Conservation (phyloP, 2,329 filamentous ascomycete genomes). For the Diplocarpon mali region DNA sequence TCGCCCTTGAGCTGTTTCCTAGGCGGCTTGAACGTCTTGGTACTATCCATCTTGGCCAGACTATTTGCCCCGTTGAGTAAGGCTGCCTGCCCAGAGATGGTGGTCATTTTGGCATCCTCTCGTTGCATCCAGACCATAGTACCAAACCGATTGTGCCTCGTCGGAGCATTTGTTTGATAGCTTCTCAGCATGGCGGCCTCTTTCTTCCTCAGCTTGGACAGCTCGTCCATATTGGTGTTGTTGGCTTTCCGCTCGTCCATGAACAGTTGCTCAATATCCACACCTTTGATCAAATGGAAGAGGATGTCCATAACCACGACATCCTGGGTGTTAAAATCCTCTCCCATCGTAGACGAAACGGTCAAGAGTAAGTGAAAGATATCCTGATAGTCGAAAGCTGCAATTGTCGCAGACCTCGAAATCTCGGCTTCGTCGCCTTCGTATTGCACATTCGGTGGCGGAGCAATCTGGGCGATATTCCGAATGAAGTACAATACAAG, state of each 20-base stretch:
- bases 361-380: conserved; percentile 79
- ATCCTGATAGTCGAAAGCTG: conserved; percentile 83
- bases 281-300: conserved; percentile 85
- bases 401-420: conserved; percentile 76
- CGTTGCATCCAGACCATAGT: conserved; percentile 96
- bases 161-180: conserved; percentile 67
- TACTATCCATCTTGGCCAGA: conserved; percentile 79
- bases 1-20: conserved; percentile 50
- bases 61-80: conserved; percentile 62
- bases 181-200: conserved; percentile 74
- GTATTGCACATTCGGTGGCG: conserved; percentile 58
- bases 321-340: conserved; percentile 85
- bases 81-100: conserved; percentile 79
- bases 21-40: conserved; percentile 83
- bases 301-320: conserved; percentile 82
- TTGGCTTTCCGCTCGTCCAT: conserved; percentile 65
- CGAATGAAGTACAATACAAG: conserved; percentile 80
- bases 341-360: conserved; percentile 82
- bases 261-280: conserved; percentile 76
- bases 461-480: conserved; percentile 77
- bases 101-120: conserved; percentile 72
- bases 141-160: conserved; percentile 85
- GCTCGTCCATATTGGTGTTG: conserved; percentile 59
- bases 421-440: conserved; percentile 87
- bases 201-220: conserved; percentile 64